Base-by-base conservation (phyloP, 2,329 filamentous ascomycete genomes). In the Keithomyces neogunnii region DNA sequence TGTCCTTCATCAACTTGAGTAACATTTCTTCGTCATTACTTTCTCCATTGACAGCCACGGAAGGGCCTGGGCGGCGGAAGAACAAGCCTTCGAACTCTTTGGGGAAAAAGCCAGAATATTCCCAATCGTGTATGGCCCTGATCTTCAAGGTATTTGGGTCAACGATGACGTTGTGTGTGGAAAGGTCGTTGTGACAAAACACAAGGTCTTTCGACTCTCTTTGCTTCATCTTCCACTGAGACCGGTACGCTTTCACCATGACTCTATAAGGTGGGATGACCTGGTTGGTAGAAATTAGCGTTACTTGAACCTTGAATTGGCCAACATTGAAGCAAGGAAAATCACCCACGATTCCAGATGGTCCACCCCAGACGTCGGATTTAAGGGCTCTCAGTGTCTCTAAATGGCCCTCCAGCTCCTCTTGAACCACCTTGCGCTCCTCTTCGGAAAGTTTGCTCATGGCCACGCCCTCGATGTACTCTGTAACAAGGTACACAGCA, bases 61-160 rank as follows among this genome's bases (percentile, higher is more conserved):
- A 62, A 8, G 59, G 61, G 0, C 60, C 60, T 1, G 53, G 55
- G 3, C 61, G 51, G 4, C 44, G 53, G 33, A 59, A 64, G 28
- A 60, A 64, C 2, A 55, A 50, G 35, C 51, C 52, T 49, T 66
- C 62, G 50, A 66, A 67, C 50, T 59, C 53, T 2, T 45, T 31
- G 3, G 62, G 64, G 40, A 55, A 69, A 53, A 65, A 69, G 1
- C 66, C 67, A 1, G 62, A 61, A 50, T 65, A 68, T 53, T 71
- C 68, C 67, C 66, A 70, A 43, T 69, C 68, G n/a, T 70, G 57
- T 32, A 69, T 64, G 6, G 64, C 64, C 3, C 51, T 54, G 10
- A 69, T 60, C 40, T 65, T 63, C 19, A 67, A 47, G 2, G 62
- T 63, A 1, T 56, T 49, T 6, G 51, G 53, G n/a, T 60, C 42